phyloP scores from a whole-genome alignment of 495 filamentous ascomycete species.

The Amorphotheca resinae region DNA sequence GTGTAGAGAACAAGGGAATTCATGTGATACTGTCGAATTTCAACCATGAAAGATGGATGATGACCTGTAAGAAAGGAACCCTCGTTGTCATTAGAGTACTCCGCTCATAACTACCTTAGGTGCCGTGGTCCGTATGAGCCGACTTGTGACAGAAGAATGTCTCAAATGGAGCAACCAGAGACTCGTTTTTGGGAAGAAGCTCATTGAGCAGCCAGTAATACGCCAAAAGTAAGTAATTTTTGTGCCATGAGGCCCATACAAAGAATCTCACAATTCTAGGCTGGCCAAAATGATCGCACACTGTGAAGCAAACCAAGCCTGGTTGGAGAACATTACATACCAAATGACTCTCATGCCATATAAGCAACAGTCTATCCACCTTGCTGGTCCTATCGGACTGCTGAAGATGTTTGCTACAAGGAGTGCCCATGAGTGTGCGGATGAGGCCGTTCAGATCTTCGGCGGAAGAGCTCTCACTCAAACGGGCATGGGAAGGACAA shows the following conservation, averaged over 20 bases:
- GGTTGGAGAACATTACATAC: slow-evolving; percentile 73
- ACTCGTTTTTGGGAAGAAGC: slow-evolving; percentile 69
- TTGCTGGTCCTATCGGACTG: slow-evolving; percentile 73
- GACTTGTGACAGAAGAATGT: slow-evolving; percentile 69
- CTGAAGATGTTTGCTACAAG: slow-evolving; percentile 70
- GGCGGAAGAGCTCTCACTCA: slow-evolving; percentile 73
- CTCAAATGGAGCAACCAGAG: slow-evolving; percentile 86
- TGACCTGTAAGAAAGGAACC: slow-evolving; percentile 30
- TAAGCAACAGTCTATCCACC: slow-evolving; percentile 56
- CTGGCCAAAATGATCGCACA: slow-evolving; percentile 82
- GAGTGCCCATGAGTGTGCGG: slow-evolving; percentile 68
- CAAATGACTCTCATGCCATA: slow-evolving; percentile 86
- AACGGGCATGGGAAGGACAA: slow-evolving; percentile 66
- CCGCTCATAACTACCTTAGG: background rate
- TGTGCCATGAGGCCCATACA: slow-evolving; percentile 7
- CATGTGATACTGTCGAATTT: slow-evolving; percentile 82
- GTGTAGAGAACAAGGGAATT: slow-evolving; percentile 79
- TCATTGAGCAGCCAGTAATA: slow-evolving; percentile 78
- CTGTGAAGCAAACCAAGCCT: slow-evolving; percentile 69
- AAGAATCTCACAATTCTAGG: slow-evolving; percentile 9
- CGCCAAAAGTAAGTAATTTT: slow-evolving; percentile 46
- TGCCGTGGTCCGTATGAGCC: slow-evolving; percentile 49
- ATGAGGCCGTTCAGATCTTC: slow-evolving; percentile 77
- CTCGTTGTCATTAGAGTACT: background rate
- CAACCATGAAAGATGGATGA: slow-evolving; percentile 70